phyloP scores from a whole-genome alignment of 139 green algal genomes.

The Nannochloris sp. region DNA sequence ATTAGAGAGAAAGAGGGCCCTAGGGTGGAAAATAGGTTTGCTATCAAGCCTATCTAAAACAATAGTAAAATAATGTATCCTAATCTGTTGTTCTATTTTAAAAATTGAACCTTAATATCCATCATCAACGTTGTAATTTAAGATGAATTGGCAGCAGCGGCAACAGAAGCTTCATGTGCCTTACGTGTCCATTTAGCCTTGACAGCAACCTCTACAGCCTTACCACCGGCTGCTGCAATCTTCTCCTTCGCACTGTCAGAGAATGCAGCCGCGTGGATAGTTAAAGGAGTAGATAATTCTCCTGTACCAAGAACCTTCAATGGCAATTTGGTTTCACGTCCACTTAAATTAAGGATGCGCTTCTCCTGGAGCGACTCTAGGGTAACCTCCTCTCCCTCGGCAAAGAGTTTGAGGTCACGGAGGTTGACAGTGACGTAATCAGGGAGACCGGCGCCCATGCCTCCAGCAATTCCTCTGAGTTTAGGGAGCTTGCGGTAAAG shows the following conservation, averaged over 20 bases:
- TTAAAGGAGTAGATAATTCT: constrained; percentile 63
- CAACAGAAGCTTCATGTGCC: constrained; percentile 40
- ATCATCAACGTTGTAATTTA: too few species aligned
- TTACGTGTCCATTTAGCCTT: constrained; percentile 72
- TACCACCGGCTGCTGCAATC: constrained; percentile 83
- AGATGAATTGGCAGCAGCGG: constrained; percentile 3
- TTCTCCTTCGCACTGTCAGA: constrained; percentile 67
- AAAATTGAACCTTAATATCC: background rate
- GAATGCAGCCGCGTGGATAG: constrained; percentile 78
- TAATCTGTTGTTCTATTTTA: background rate
- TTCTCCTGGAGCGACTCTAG: constrained; percentile 75
- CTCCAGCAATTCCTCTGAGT: constrained; percentile 93
- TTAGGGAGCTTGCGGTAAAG: constrained; percentile 96
- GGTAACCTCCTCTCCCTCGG: constrained; percentile 66
- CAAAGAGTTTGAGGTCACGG: constrained; percentile 68
- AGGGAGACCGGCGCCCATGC: constrained; percentile 81
- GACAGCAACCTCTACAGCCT: constrained; percentile 38
- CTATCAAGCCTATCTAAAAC: too few species aligned
- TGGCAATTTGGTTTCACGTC: constrained; percentile 69
- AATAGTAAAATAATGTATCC: background rate
- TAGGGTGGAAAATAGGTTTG: too few species aligned
- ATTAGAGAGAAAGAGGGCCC: too few species aligned
- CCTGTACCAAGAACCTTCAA: constrained; percentile 94
- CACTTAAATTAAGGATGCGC: constrained; percentile 69
- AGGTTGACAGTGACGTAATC: constrained; percentile 91